A percentile compares a stretch with the other conserved stretches of the same genome.
phyloP scores from a whole-genome alignment of 768 basidiomycete species.

The Kwoniella sp. region DNA sequence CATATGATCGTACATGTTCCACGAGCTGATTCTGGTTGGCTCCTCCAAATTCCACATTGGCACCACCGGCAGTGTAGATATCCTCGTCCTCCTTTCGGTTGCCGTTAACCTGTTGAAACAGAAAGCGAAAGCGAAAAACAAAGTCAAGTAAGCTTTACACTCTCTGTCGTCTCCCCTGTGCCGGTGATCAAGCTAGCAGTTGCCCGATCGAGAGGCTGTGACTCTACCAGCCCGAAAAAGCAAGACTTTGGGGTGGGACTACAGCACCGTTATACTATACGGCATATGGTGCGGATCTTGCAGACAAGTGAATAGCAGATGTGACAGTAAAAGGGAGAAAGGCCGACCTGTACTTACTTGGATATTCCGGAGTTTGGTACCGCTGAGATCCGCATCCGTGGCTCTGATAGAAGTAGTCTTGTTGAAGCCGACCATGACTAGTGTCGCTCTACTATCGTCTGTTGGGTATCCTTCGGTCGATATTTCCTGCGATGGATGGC shows the following conservation, averaged over 20 bases:
- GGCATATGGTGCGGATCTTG: not conserved
- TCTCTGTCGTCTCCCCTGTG: no score
- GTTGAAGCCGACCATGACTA: slow-evolving; percentile 68
- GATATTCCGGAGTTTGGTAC: slow-evolving; percentile 69
- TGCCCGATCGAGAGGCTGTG: no score
- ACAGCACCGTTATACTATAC: no score
- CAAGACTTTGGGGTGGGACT: no score
- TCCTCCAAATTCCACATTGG: slow-evolving; percentile 84
- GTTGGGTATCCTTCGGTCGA: slow-evolving; percentile 76
- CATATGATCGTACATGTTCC: slow-evolving; percentile 73
- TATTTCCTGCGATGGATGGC: slow-evolving; percentile 65
- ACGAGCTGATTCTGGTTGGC: slow-evolving; percentile 70
- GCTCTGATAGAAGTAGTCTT: slow-evolving; percentile 66
- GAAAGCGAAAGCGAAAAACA: not conserved
- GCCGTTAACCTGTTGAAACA: slow-evolving; percentile 67
- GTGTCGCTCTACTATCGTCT: slow-evolving; percentile 66
- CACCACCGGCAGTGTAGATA: slow-evolving; percentile 64
- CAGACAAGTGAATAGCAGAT: no score
- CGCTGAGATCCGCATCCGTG: slow-evolving; percentile 61
- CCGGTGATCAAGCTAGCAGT: no score
- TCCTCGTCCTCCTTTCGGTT: slow-evolving; percentile 62
- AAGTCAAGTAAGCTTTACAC: not conserved
- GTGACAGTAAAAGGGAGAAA: no score
- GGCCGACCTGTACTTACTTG: slow-evolving; percentile 59
- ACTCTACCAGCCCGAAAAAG: no score